Percentiles rank a stretch among this genome's conserved stretches.
Conservation (phyloP, 2,329 filamentous ascomycete genomes). For the Xylariaceae sp. region DNA sequence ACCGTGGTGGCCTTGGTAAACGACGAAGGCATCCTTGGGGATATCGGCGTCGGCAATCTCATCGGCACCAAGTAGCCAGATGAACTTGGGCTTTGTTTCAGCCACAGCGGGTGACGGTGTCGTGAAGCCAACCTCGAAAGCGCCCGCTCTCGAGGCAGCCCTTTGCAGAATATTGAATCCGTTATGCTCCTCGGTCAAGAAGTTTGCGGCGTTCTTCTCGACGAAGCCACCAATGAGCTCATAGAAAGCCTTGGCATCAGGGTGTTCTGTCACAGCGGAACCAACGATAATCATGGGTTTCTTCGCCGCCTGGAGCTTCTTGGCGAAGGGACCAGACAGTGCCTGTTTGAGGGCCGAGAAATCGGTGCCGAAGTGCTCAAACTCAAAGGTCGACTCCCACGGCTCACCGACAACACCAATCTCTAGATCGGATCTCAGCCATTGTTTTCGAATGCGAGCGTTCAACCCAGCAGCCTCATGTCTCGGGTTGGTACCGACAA, state of each 20-base stretch:
- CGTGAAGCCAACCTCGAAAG: conserved; percentile 94
- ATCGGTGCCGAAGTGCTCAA: conserved; percentile 84
- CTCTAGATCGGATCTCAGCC: conserved; percentile 92
- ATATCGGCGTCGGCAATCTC: conserved; percentile 85
- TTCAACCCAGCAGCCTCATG: conserved; percentile 96
- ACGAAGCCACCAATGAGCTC: conserved; percentile 89
- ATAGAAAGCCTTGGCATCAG: conserved; percentile 89
- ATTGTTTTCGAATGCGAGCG: conserved; percentile 96
- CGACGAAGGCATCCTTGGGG: conserved; percentile 92
- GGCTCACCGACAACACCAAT: conserved; percentile 88
- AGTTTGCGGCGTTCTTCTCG: conserved; percentile 88
- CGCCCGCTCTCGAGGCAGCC: conserved; percentile 86
- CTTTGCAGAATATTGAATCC: conserved; percentile 97
- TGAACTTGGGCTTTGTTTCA: conserved; percentile 85
- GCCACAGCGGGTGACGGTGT: conserved; percentile 81
- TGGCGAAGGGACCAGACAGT: conserved; percentile 84
- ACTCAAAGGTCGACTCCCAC: conserved; percentile 94
- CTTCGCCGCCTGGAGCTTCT: conserved; percentile 86
- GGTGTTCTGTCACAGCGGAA: conserved; percentile 87
- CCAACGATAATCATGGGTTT: conserved; percentile 96
- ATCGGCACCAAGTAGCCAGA: conserved; percentile 96
- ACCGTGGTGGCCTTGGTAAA: conserved; percentile 98
- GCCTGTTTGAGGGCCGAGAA: conserved; percentile 80
- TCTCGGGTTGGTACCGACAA: conserved; percentile 92
- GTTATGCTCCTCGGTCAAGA: conserved; percentile 90